A percentile compares a stretch with the other conserved stretches of the same genome.
Evolutionary conservation across 2,329 filamentous ascomycete genomes (phyloP).

Genomic region (Ceratocystis eucalypticola): DNA sequence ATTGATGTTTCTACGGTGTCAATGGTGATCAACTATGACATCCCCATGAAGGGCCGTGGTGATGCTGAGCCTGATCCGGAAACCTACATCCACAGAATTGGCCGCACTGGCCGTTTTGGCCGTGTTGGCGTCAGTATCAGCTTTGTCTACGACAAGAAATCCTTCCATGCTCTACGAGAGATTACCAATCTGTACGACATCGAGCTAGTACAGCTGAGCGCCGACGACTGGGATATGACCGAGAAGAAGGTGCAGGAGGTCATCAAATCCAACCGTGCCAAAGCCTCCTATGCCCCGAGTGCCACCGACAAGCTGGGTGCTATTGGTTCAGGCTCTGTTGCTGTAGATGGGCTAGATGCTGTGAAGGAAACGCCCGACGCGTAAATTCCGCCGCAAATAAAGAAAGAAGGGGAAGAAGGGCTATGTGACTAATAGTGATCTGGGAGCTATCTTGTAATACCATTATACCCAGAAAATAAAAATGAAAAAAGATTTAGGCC

Average conservation of each 20-base stretch:
- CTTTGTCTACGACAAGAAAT: conserved; percentile 77
- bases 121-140: conserved; percentile 92
- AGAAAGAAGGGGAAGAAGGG: background rate
- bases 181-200: conserved; percentile 73
- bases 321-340: conserved; percentile 21
- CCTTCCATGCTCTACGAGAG: conserved; percentile 63
- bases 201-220: conserved; percentile 66
- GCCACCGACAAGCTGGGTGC: conserved; percentile 28
- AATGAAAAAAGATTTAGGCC: background rate
- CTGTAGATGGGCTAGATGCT: background rate
- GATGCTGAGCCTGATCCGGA: conserved; percentile 80
- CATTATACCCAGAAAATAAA: background rate
- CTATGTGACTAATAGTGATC: background rate
- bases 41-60: conserved; percentile 59
- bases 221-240: conserved; percentile 80
- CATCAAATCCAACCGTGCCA: conserved; percentile 56
- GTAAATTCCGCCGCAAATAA: background rate
- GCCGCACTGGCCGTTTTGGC: conserved; percentile 89
- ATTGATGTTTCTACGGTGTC: conserved; percentile 87
- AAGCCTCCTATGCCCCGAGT: conserved; percentile 39
- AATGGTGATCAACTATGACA: conserved; percentile 97
- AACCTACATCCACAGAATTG: conserved; percentile 96
- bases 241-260: conserved; percentile 71
- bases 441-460: background rate
- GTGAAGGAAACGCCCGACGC: background rate